Evolutionary conservation across 169 alveolate species (phyloP).

Genomic region (Amoebophrya sp.): DNA sequence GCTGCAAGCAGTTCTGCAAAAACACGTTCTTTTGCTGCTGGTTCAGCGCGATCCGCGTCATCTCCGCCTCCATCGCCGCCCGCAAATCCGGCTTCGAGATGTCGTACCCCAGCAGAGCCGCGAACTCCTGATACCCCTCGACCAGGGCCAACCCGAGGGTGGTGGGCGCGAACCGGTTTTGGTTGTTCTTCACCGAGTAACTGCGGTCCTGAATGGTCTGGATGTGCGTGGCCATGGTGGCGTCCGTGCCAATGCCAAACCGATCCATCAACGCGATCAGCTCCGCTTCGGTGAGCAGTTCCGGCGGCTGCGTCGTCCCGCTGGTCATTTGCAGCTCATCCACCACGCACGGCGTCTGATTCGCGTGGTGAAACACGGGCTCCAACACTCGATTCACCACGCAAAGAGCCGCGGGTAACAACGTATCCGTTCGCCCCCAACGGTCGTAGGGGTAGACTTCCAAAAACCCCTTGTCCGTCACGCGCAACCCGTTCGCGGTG

Average conservation of each 20-base stretch:
- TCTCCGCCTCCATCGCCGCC: slow-evolving; percentile 38
- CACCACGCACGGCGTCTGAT: neutral
- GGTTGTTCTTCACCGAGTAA: slow-evolving; percentile 36
- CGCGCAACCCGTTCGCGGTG: slow-evolving; percentile 61
- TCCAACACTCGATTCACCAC: too few species aligned
- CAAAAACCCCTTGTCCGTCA: slow-evolving; percentile 61
- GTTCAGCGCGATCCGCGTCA: neutral
- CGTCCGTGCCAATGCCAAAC: slow-evolving; percentile 97
- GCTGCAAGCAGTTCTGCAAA: neutral
- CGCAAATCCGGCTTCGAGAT: slow-evolving; percentile 39
- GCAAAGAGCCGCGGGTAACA: too few species aligned
- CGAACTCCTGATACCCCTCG: slow-evolving; percentile 40
- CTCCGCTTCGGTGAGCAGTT: slow-evolving; percentile 48
- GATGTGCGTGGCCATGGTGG: slow-evolving; percentile 94
- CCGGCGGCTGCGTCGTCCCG: slow-evolving; percentile 26
- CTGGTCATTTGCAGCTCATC: neutral
- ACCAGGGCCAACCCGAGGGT: slow-evolving; percentile 40
- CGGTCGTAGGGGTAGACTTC: slow-evolving; percentile 54
- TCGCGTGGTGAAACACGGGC: too few species aligned
- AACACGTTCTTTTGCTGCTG: neutral
- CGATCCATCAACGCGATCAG: slow-evolving; percentile 39
- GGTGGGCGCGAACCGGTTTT: slow-evolving; percentile 40
- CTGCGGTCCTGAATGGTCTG: slow-evolving; percentile 69
- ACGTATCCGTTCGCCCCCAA: slow-evolving; percentile 33
- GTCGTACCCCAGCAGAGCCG: slow-evolving; percentile 39